Conservation (phyloP, 148 eudicot species). For the Bassia scoparia region DNA sequence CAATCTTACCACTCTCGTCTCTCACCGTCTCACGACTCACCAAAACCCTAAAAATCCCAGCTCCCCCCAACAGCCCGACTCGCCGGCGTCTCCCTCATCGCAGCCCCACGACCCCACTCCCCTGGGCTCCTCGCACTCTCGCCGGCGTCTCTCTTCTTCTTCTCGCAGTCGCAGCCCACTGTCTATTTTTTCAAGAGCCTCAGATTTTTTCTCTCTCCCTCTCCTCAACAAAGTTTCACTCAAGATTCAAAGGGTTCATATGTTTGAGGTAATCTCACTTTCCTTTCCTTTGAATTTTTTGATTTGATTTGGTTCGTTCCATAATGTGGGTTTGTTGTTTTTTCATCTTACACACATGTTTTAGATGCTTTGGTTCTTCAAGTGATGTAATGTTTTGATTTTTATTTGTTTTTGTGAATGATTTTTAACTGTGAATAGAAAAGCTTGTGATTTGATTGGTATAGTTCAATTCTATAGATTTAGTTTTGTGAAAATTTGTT, state of each 20-base stretch:
- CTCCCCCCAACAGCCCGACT: too few species aligned
- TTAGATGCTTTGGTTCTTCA: neutral
- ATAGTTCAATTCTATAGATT: neutral
- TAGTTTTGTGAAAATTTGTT: neutral
- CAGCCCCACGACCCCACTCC: too few species aligned
- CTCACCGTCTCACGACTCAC: too few species aligned
- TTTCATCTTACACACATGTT: neutral
- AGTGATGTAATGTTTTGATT: conserved; percentile 8
- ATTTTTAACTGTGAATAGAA: neutral
- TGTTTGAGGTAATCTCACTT: conserved; percentile 12
- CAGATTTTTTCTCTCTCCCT: neutral
- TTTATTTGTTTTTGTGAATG: neutral
- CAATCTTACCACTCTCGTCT: too few species aligned
- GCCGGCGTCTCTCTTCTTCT: too few species aligned
- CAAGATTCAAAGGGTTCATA: neutral
- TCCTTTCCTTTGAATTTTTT: neutral
- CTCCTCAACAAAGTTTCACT: neutral
- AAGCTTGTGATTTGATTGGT: neutral
- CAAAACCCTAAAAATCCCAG: too few species aligned
- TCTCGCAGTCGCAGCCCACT: too few species aligned
- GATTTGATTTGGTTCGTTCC: conserved; percentile 12
- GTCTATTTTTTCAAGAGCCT: neutral
- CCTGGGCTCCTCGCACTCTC: too few species aligned
- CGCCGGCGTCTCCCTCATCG: too few species aligned
- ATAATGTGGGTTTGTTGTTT: neutral